These are phyloP conservation scores for Neurospora cerealis DNA, from an alignment of 495 filamentous ascomycete species.

Conservation along the genomic window DNA sequence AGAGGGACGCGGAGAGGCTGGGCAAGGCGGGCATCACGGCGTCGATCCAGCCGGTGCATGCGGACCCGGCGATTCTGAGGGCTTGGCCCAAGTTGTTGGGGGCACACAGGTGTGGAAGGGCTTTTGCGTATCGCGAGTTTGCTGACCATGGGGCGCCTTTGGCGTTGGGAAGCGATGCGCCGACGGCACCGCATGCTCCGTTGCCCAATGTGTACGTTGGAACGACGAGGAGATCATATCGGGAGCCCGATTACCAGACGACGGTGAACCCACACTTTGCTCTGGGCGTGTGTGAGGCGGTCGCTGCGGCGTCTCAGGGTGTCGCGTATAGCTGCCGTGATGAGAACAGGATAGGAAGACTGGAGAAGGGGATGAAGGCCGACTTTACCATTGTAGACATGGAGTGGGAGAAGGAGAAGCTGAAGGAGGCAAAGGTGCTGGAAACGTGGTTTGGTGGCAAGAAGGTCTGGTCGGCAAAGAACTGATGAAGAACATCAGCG, in stretches of 20 bases:
- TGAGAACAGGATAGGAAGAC: conserved; percentile 39
- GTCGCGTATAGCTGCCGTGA: conserved; percentile 50
- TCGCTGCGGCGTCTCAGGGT: conserved; percentile 46
- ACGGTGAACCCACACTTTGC: conserved; percentile 45
- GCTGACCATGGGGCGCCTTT: conserved; percentile 40
- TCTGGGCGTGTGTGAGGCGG: conserved; percentile 38
- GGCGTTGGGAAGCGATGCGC: conserved; percentile 51
- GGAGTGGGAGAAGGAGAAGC: conserved; percentile 40
- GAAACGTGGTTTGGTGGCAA: conserved; percentile 49
- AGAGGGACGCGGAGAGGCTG: conserved; percentile 41
- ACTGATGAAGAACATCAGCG: neutral
- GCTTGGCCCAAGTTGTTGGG: conserved; percentile 51
- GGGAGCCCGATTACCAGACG: conserved; percentile 36
- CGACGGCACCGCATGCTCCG: conserved; percentile 48
- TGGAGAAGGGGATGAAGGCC: conserved; percentile 41
- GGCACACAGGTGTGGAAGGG: conserved; percentile 37
- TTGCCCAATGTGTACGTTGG: conserved; percentile 50
- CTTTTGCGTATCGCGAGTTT: conserved; percentile 55
- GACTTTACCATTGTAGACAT: conserved; percentile 52
- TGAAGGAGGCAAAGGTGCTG: conserved; percentile 40
- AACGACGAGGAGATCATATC: conserved; percentile 45
- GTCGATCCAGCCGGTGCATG: conserved; percentile 54
- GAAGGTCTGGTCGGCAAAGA: conserved; percentile 31
- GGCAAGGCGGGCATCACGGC: conserved; percentile 49
- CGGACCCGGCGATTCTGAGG: conserved; percentile 50